Conservation (phyloP, 768 basidiomycete genomes). For the Auricularia sp. region DNA sequence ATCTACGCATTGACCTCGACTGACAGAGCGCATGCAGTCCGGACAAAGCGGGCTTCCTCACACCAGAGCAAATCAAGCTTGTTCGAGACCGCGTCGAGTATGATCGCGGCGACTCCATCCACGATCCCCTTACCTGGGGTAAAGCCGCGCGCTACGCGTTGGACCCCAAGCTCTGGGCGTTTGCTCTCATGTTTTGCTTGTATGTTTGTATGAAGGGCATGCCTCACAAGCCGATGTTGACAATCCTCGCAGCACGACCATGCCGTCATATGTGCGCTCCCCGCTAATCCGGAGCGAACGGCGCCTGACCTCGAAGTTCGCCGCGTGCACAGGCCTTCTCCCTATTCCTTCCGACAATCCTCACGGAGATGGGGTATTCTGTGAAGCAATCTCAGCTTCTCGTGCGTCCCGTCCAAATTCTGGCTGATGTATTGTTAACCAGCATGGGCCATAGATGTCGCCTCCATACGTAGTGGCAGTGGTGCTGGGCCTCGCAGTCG, state of each 20-base stretch:
- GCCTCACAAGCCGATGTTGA: not conserved
- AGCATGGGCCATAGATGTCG: slow-evolving; percentile 9
- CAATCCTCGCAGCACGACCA: not conserved
- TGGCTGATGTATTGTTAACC: too few relatives aligned
- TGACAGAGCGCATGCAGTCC: slow-evolving; percentile 5
- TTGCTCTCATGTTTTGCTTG: slow-evolving; percentile 11
- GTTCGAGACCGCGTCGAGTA: slow-evolving; percentile 15
- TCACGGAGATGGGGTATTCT: slow-evolving; percentile 12
- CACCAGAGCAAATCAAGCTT: slow-evolving; percentile 14
- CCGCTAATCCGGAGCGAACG: too few relatives aligned
- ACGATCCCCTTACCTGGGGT: slow-evolving; percentile 14
- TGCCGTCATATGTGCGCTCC: not conserved
- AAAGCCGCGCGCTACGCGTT: slow-evolving; percentile 11
- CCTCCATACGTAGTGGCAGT: slow-evolving; percentile 18
- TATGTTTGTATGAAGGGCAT: slow-evolving; percentile 4
- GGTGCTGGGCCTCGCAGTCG: slow-evolving; percentile 13
- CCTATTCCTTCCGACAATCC: slow-evolving; percentile 17
- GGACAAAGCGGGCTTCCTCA: slow-evolving; percentile 21
- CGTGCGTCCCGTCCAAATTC: slow-evolving; percentile 4
- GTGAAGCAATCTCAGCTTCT: slow-evolving; percentile 12
- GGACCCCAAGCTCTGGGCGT: slow-evolving; percentile 19
- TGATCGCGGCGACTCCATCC: slow-evolving; percentile 19
- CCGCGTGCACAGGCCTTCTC: slow-evolving; percentile 5
- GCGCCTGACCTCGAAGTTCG: too few relatives aligned
- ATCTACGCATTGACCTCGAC: not conserved